Evolutionary conservation across 768 basidiomycete species (phyloP), one percentile per base, ranked within the genome.

Genomic region (Floccularia luteovirens): DNA sequence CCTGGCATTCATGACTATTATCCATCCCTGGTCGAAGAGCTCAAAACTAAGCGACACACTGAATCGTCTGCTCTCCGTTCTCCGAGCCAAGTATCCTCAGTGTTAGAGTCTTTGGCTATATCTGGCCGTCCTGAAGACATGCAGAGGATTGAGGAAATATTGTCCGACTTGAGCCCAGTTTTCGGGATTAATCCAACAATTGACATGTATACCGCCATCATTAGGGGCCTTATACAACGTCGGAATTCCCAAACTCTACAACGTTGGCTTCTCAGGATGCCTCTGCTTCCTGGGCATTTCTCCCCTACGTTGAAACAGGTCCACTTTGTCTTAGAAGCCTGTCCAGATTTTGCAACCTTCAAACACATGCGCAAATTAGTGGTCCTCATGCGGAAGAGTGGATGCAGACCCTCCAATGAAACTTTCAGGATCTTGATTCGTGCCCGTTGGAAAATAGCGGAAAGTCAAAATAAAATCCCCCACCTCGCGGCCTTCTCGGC

Each of bases 81-180:
- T 54, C 52, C 3, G 44, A 50, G 24, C 39, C 46, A 4, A 60
- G 75, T 24, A 52, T 74, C 13, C 38, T 66, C 36, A 55, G 42
- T 16, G 57, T 70, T 5, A 1, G 56, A 64, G 43, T 51, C 62
- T 12, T 64, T 83, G 34, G 75, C 72, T 13, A 47, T 56, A 13
- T 79, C 79, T 1, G 78, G 67, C 2, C 61, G 71, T 14, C 66
- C 67, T 6, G 56, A 66, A 16, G 79, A 84, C 45, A 50, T 79
- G n/a, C 64, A 62, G 38, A 63, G 75, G 43, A 67, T 82, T 37
- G 63, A 72, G 36, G 64, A 67, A 36, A 66, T 82, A 24, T 67
- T 82, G 13, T 46, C 47, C 13, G 73, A 77, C 50, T 59, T 79
- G 53, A 61, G 60, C 31, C 54, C 58, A 31, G 50, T 74, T 2